Evolutionary conservation across 23 red algal genomes (phyloP), one percentile per base, ranked within the genome.

Genomic region (Gracilaria caudata): DNA sequence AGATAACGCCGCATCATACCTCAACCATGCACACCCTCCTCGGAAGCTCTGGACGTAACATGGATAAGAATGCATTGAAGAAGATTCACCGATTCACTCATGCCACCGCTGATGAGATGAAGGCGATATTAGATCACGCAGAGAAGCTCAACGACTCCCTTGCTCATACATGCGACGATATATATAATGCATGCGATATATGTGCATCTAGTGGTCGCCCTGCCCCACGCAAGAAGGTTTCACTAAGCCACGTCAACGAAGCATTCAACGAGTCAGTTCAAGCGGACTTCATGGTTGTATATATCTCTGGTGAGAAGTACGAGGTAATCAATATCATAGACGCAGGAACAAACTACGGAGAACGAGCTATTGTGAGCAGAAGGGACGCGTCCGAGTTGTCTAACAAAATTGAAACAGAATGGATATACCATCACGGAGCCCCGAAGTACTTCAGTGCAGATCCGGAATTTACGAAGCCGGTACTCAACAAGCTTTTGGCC

Each of bases 11-110:
- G n/a, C n/a, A n/a, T n/a, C n/a, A n/a, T n/a, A n/a, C n/a, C n/a
- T n/a, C n/a, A n/a, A n/a, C n/a, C n/a, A n/a, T n/a, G n/a, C n/a
- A n/a, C n/a, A n/a, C n/a, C n/a, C n/a, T n/a, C n/a, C n/a, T n/a
- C n/a, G n/a, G n/a, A n/a, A n/a, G n/a, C n/a, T n/a, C n/a, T n/a
- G n/a, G n/a, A 12, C 59, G 19, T 17, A 33, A 59, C 10, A 34
- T 38, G 14, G 51, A 71, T 16, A 47, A 65, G 64, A 86, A 71
- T 25, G 46, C 63, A 11, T 28, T 72, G 39, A 86, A 86, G 35
- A 86, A 86, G 64, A 63, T 72, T 12, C 81, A 86, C 35, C 39
- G 63, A 46, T 86, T 71, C 81, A 71, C 81, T 25, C 26, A 86
- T 59, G 81, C 59, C 29, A 46, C 16, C 39, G 2, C 81, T 9